Conservation (phyloP, 2,329 filamentous ascomycete species). For the Didymella arachidicola region DNA sequence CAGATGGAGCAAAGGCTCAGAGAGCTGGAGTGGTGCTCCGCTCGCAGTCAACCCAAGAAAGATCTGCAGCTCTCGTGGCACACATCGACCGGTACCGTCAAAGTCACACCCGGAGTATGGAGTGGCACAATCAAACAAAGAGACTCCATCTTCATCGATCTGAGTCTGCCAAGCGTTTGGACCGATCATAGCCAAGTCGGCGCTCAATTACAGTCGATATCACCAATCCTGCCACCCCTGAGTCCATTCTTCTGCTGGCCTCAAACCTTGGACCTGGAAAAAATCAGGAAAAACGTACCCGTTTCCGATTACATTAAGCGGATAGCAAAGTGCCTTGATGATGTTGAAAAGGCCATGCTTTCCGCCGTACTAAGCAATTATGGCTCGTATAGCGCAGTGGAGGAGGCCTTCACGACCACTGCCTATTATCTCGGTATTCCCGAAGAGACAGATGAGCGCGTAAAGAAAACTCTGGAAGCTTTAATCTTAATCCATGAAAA, state of each 20-base stretch:
- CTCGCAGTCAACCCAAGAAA: background rate
- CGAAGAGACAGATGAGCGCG: slow-evolving; percentile 23
- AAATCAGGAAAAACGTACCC: background rate
- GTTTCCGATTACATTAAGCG: background rate
- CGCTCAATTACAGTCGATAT: background rate
- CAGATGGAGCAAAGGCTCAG: slow-evolving; percentile 40
- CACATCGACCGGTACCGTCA: slow-evolving; percentile 7
- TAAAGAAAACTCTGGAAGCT: slow-evolving; percentile 6
- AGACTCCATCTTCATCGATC: slow-evolving; percentile 33
- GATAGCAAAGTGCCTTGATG: slow-evolving; percentile 29
- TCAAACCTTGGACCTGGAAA: background rate
- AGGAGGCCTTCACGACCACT: slow-evolving; percentile 36
- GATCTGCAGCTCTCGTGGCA: slow-evolving; percentile 23
- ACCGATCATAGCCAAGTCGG: slow-evolving; percentile 1
- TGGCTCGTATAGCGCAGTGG: slow-evolving; percentile 23
- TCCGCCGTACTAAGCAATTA: slow-evolving; percentile 22
- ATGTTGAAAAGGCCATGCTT: slow-evolving; percentile 36
- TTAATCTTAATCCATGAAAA: background rate
- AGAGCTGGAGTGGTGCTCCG: slow-evolving; percentile 25
- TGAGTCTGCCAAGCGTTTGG: slow-evolving; percentile 18
- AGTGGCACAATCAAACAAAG: slow-evolving; percentile 24
- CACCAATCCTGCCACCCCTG: background rate
- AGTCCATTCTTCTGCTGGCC: slow-evolving; percentile 44
- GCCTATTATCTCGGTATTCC: slow-evolving; percentile 36
- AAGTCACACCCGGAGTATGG: slow-evolving; percentile 33